Conservation (phyloP, 352 stramenopile genomes). For the Phytophthora multivora region DNA sequence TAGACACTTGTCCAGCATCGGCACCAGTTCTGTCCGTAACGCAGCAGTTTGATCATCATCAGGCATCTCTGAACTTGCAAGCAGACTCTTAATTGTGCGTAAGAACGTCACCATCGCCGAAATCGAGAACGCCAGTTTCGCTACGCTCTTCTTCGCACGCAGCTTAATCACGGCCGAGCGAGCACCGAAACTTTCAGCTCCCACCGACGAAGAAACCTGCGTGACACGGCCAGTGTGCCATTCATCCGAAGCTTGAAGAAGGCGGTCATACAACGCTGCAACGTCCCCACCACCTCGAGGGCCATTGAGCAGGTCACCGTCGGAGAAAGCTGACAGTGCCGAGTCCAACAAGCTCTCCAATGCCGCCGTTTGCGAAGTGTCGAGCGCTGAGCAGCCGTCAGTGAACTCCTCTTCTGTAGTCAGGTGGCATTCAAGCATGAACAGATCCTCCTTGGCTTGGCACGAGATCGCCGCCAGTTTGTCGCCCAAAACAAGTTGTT, state of each 20-base stretch:
- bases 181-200: constrained; percentile 58
- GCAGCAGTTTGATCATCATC: constrained; percentile 30
- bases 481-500: constrained; percentile 63
- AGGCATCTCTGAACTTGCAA: constrained; percentile 37
- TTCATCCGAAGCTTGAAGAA: constrained; percentile 57
- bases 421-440: constrained; percentile 75
- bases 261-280: constrained; percentile 57
- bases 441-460: constrained; percentile 72
- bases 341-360: constrained; percentile 68
- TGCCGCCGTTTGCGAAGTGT: constrained; percentile 41
- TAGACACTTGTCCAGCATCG: constrained; percentile 45
- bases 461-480: constrained; percentile 64
- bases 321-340: constrained; percentile 57
- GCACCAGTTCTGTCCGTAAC: constrained; percentile 36
- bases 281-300: constrained; percentile 28
- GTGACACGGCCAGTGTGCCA: constrained; percentile 44
- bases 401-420: constrained; percentile 72
- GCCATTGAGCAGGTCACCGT: constrained; percentile 53
- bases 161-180: constrained; percentile 72
- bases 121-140: constrained; percentile 61
- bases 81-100: constrained; percentile 34
- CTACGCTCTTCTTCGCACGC: constrained; percentile 49
- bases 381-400: constrained; percentile 45
- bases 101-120: constrained; percentile 61
- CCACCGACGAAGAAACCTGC: constrained; percentile 19